These are phyloP conservation scores for Aethionema arabicum DNA, from an alignment of 345 rosid genomes.

Conservation along the genomic window DNA sequence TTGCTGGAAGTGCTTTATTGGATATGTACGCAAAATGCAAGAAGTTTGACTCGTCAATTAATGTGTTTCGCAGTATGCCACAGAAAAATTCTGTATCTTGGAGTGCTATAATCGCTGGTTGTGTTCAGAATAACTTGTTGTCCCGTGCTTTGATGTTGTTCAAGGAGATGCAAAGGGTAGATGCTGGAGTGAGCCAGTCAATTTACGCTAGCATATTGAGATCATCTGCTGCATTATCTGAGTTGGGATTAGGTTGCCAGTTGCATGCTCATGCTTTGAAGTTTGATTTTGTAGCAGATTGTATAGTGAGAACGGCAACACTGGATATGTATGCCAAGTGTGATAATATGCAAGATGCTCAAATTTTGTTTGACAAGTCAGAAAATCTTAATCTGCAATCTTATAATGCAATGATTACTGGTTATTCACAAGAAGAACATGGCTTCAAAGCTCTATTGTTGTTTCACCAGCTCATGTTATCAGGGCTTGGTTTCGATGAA, in stretches of 20 bases:
- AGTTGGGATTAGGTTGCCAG: slow-evolving; percentile 59
- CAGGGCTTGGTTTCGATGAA: slow-evolving; percentile 71
- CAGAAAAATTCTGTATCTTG: slow-evolving; percentile 75
- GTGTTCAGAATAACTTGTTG: slow-evolving; percentile 59
- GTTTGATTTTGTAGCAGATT: slow-evolving; percentile 55
- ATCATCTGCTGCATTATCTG: slow-evolving; percentile 66
- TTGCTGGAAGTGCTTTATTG: slow-evolving; percentile 74
- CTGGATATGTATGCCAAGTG: slow-evolving; percentile 96
- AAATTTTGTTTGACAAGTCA: slow-evolving; percentile 60
- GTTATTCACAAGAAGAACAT: slow-evolving; percentile 53
- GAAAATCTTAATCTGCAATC: slow-evolving; percentile 64
- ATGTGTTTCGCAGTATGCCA: slow-evolving; percentile 56
- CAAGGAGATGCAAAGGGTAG: slow-evolving; percentile 62
- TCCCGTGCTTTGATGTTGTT: slow-evolving; percentile 56
- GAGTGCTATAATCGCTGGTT: slow-evolving; percentile 85
- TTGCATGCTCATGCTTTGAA: slow-evolving; percentile 84
- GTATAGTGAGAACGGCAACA: slow-evolving; percentile 79
- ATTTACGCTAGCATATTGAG: slow-evolving; percentile 81
- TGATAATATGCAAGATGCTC: slow-evolving; percentile 61
- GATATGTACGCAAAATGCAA: slow-evolving; percentile 90
- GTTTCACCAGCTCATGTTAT: slow-evolving; percentile 50
- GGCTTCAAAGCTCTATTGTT: slow-evolving; percentile 62
- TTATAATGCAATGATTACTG: slow-evolving; percentile 81
- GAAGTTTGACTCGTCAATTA: slow-evolving; percentile 53
- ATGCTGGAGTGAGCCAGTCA: slow-evolving; percentile 70